These are phyloP conservation scores for Alternaria arbusti DNA, from an alignment of 2,329 filamentous ascomycete genomes.

Conservation along the genomic window DNA sequence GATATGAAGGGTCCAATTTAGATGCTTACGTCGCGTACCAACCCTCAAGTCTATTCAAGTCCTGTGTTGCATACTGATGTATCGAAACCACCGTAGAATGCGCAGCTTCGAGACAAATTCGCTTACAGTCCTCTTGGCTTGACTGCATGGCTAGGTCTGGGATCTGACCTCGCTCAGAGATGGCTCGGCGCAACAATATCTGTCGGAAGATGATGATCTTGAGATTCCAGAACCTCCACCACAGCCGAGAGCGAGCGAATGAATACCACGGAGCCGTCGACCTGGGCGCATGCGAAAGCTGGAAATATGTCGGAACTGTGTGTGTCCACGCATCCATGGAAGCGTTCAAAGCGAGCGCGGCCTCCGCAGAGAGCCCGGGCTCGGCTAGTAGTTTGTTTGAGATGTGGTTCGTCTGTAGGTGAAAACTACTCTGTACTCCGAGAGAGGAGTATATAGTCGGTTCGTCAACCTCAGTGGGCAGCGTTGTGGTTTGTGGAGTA, in stretches of 20 bases:
- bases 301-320: slow-evolving; percentile 26
- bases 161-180: slow-evolving; percentile 29
- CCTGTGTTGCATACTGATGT: slow-evolving; percentile 27
- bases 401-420: slow-evolving; percentile 33
- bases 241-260: slow-evolving; percentile 30
- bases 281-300: slow-evolving; percentile 10
- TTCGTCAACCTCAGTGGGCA: slow-evolving; percentile 22
- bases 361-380: slow-evolving; percentile 31
- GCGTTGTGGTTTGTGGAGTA: slow-evolving; percentile 24
- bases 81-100: slow-evolving; percentile 32
- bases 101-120: slow-evolving; percentile 32
- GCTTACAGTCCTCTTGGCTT: slow-evolving; percentile 30
- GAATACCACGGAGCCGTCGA: slow-evolving; percentile 24
- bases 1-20: background rate
- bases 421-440: slow-evolving; percentile 29
- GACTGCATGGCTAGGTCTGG: slow-evolving; percentile 22
- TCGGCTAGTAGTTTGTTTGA: slow-evolving; percentile 32
- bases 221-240: slow-evolving; percentile 37
- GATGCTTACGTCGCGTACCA: slow-evolving; percentile 36
- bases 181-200: slow-evolving; percentile 29
- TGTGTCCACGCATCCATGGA: slow-evolving; percentile 27
- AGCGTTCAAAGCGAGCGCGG: slow-evolving; percentile 26
- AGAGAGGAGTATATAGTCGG: slow-evolving; percentile 31
- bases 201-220: slow-evolving; percentile 36
- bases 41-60: slow-evolving; percentile 28